A percentile compares a stretch with the other conserved stretches of the same genome.
These are phyloP conservation scores for Claviceps sp. DNA, from an alignment of 2,329 filamentous ascomycete genomes.

Conservation along the genomic window DNA sequence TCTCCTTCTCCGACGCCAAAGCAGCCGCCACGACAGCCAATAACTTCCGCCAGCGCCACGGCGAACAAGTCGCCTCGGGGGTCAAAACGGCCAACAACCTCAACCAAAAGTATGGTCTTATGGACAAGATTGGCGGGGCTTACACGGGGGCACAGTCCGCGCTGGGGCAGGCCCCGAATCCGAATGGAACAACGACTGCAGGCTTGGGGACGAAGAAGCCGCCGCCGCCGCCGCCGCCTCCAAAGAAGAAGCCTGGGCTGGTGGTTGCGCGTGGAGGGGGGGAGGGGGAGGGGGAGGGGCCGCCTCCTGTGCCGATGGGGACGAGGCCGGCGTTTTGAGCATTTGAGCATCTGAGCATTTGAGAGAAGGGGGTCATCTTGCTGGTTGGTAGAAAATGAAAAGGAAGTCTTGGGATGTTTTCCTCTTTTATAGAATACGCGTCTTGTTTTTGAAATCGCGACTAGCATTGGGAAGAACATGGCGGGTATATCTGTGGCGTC, in stretches of 20 bases:
- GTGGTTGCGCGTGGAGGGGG: conserved; percentile 9
- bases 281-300: conserved; percentile 25
- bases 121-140: conserved; percentile 21
- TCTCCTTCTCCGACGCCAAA: conserved; percentile 44
- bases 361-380: no score
- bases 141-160: conserved; percentile 10
- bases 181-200: background rate
- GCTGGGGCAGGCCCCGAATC: background rate
- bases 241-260: conserved; percentile 37
- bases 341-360: background rate
- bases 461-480: no score
- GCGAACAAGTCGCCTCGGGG: conserved; percentile 51
- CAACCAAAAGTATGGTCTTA: conserved; percentile 48
- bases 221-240: conserved; percentile 36
- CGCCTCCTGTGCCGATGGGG: conserved; percentile 36
- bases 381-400: no score
- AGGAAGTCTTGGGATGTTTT: no score
- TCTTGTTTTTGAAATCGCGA: no score
- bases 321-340: conserved; percentile 34
- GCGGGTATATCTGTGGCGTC: no score
- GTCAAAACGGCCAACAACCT: conserved; percentile 41
- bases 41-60: conserved; percentile 57
- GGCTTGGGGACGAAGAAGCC: conserved; percentile 34
- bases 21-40: conserved; percentile 47
- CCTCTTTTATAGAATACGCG: no score